Base-by-base conservation (phyloP, 768 basidiomycete genomes). In the Coprinopsis sp. region DNA sequence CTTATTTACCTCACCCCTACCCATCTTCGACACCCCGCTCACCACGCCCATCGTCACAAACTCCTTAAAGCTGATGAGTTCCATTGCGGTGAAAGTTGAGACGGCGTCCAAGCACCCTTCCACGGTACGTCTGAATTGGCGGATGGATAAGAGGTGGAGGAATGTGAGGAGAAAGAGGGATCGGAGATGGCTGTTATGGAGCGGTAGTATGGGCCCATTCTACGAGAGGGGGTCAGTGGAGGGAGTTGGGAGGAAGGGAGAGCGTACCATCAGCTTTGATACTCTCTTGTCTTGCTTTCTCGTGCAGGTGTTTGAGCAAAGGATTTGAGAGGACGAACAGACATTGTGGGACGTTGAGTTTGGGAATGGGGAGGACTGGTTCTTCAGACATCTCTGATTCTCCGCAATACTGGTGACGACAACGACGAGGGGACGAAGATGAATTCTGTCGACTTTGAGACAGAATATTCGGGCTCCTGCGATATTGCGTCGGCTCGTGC, bases 21-120 rank as follows among this genome's bases (percentile, higher is more conserved):
- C 81, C 51, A 95, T 73, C 0, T 81, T 78, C 8, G 96, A 70
- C 6, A 84, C 77, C 46, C 83, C 82, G n/a, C 82, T 73, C 36
- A 97, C 77, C 27, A 97, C 84, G 6, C 87, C 84, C 21, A 94
- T 72, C 0, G 82, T 79, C 33, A 97, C 91, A 58, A 96, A 95
- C 50, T 93, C 87, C 51, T 91, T 88, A 60, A 95, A 96, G 0
- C 79, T 70, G 45, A 97, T 68, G 13, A 98, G 69, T 58, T 99
- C 95, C 0, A 84, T 85, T 1, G 94, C 93, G 0, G 93, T 97
- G 60, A 97, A 98, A 0, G 95, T 97, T 8, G 87, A 88, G 2
- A 99, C 71, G 0, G 93, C 90, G 56, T 98, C 95, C 37, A 93
- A 78, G 49, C 97, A 73, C 8, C 96, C 79, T 29, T 84, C 82